phyloP scores from a whole-genome alignment of 176 grass and related monocot genomes.

The Carex scoparia region DNA sequence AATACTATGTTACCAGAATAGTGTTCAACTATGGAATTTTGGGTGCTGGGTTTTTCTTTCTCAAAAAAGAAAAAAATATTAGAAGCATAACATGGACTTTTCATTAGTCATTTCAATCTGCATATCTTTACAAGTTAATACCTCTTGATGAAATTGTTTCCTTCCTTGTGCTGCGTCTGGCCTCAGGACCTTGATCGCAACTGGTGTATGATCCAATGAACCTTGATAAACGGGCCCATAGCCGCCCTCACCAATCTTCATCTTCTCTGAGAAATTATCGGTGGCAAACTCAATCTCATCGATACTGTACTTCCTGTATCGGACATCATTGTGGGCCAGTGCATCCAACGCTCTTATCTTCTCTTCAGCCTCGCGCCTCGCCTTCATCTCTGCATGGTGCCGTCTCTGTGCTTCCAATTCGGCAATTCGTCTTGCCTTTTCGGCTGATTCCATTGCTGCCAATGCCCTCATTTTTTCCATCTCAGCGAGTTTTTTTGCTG shows the following conservation, averaged over 20 bases:
- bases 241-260: slow-evolving; percentile 93
- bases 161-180: slow-evolving; percentile 73
- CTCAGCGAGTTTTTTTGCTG: slow-evolving; percentile 50
- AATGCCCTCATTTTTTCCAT: slow-evolving; percentile 78
- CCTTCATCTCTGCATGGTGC: slow-evolving; percentile 72
- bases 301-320: slow-evolving; percentile 77
- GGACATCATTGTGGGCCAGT: slow-evolving; percentile 51
- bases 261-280: slow-evolving; percentile 58
- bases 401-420: slow-evolving; percentile 73
- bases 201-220: slow-evolving; percentile 74
- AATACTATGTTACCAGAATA: not conserved
- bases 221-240: slow-evolving; percentile 91
- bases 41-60: not conserved
- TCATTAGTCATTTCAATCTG: not conserved
- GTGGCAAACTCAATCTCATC: slow-evolving; percentile 85
- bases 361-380: slow-evolving; percentile 72
- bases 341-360: slow-evolving; percentile 58
- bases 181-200: slow-evolving; percentile 81
- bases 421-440: slow-evolving; percentile 64
- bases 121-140: not conserved
- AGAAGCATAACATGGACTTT: not conserved
- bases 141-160: slow-evolving; percentile 98
- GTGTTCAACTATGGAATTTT: not conserved
- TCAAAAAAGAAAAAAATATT: not conserved
- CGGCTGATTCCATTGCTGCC: slow-evolving; percentile 72